phyloP scores from a whole-genome alignment of 352 stramenopile species.

The Phytophthora chlamydospora region DNA sequence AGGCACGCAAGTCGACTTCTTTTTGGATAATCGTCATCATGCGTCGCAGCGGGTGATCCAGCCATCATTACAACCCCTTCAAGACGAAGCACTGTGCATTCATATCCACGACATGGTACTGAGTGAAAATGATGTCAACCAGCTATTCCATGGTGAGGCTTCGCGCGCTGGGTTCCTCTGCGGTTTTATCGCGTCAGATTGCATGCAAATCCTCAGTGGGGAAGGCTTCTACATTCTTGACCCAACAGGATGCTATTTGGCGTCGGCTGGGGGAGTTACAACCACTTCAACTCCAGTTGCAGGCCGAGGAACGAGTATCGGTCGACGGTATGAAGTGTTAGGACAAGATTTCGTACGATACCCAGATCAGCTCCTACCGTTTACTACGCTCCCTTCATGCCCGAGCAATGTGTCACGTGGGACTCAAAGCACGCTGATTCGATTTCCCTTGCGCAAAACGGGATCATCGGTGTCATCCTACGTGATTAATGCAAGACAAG shows the following conservation, averaged over 20 bases:
- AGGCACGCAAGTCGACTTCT: conserved; percentile 68
- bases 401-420: conserved; percentile 57
- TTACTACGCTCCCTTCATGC: conserved; percentile 67
- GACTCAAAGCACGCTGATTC: conserved; percentile 66
- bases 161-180: conserved; percentile 60
- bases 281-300: conserved; percentile 9
- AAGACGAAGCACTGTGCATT: conserved; percentile 73
- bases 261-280: conserved; percentile 23
- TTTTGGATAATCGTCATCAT: conserved; percentile 71
- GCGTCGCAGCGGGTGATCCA: conserved; percentile 69
- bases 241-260: conserved; percentile 56
- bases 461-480: conserved; percentile 50
- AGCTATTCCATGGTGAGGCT: conserved; percentile 54
- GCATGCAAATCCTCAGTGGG: conserved; percentile 79
- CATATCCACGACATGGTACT: conserved; percentile 71
- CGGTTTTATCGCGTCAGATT: conserved; percentile 74
- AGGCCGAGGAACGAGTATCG: conserved; percentile 26
- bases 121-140: conserved; percentile 56
- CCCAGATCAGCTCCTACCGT: conserved; percentile 76
- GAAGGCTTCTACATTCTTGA: conserved; percentile 83
- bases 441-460: conserved; percentile 69
- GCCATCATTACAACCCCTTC: conserved; percentile 72
- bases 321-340: conserved; percentile 67
- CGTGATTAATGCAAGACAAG: conserved; percentile 32
- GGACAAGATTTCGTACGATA: conserved; percentile 70